Evolutionary conservation across 129 eudicot species (phyloP), one percentile per base, ranked within the genome.

Genomic region (Saussurea involucrata): DNA sequence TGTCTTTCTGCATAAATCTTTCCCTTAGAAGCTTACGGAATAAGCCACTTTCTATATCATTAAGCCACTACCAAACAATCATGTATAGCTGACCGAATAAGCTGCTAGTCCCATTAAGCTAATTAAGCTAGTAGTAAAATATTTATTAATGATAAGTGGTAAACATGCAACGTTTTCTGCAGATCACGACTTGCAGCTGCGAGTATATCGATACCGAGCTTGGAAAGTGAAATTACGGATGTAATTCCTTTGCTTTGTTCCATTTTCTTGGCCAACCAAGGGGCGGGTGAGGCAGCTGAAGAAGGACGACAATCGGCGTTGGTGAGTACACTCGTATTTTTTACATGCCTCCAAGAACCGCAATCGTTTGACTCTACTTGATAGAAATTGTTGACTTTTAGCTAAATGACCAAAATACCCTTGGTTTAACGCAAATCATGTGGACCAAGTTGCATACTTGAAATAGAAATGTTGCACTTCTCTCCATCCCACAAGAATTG

Each of bases 221-320:
- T 71, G 37, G 85, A 78, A 11, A 80, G 82, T 73, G 89, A 83
- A 75, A 76, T 69, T 32, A 86, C 63, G 5, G 88, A 86, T 85
- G 86, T 91, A 6, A 87, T 95, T 82, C 86, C 96, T 9, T 65
- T 95, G 25, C 71, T 95, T 65, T 95, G 97, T 85, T 86, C 98
- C 21, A 89, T 95, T 53, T 95, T 95, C 83, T 77, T 89, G 89
- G 97, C 98, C 21, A 91, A 95, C 80, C 97, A 92, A 82, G 97
- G 98, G 81, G 87, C 89, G 8, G 88, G 88, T 60, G 97, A 91
- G 84, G 96, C 92, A 64, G 90, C 97, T 69, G 98, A 77, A 82
- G 98, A 91, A 85, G 98, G 88, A 72, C 77, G 83, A 71, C 84
- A 67, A 60, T 79, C 78, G 28, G 74, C 88, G 24, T 81, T 64